Percentiles rank a stretch among this genome's conserved stretches.
Conservation (phyloP, 768 basidiomycete species). For the Baorangia bicolor region DNA sequence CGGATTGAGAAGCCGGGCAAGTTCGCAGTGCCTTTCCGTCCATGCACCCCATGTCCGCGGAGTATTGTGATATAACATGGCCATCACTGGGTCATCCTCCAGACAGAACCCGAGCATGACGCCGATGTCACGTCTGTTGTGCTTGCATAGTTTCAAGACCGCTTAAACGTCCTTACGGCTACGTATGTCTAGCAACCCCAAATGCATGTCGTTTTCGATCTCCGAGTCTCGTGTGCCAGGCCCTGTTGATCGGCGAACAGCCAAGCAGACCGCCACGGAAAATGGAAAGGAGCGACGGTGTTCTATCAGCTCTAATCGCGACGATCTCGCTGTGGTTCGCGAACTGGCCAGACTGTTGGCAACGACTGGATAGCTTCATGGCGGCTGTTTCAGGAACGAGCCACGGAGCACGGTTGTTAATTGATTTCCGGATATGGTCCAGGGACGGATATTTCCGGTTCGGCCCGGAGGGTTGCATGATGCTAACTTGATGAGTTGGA, state of each 20-base stretch:
- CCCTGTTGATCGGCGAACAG: constrained; percentile 24
- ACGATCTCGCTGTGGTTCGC: constrained; percentile 21
- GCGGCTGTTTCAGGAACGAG: constrained; percentile 32
- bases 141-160: constrained; percentile 3
- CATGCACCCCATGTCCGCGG: constrained; percentile 27
- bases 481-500: constrained; percentile 11
- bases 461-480: constrained; percentile 25
- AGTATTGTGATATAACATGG: constrained; percentile 7
- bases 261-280: constrained; percentile 2
- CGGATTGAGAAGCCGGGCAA: constrained; percentile 13
- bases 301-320: constrained; percentile 27
- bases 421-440: constrained; percentile 30
- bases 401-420: constrained; percentile 1
- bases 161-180: constrained; percentile 1
- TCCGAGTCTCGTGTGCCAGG: neutral
- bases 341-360: constrained; percentile 11
- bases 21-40: constrained; percentile 12
- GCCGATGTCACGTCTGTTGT: neutral
- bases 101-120: constrained; percentile 14
- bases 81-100: neutral
- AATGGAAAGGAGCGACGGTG: constrained; percentile 6
- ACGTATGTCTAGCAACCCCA: neutral
- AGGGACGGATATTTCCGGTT: constrained; percentile 23
- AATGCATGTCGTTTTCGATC: constrained; percentile 9
- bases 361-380: constrained; percentile 5